A percentile compares a stretch with the other conserved stretches of the same genome.
Conservation (phyloP, 2,329 filamentous ascomycete genomes). For the Amauroascus verrucosus region DNA sequence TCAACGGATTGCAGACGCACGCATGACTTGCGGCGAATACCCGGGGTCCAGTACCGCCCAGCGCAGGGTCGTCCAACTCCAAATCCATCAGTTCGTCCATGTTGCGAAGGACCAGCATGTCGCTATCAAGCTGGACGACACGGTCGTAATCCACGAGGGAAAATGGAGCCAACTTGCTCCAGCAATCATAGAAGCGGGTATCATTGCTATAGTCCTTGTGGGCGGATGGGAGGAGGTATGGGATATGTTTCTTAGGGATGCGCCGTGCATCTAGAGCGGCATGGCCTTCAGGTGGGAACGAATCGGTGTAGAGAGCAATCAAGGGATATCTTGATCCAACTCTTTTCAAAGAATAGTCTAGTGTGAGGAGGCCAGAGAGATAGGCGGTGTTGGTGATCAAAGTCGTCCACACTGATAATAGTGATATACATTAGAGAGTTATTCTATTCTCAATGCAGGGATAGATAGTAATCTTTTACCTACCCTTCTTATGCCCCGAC, state of each 20-base stretch:
- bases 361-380: conserved; percentile 69
- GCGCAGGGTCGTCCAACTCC: conserved; percentile 51
- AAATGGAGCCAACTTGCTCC: conserved; percentile 77
- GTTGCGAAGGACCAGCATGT: conserved; percentile 73
- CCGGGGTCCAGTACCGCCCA: conserved; percentile 44
- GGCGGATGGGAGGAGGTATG: conserved; percentile 58
- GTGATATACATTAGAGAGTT: background rate
- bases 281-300: conserved; percentile 59
- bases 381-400: conserved; percentile 79
- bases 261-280: conserved; percentile 57
- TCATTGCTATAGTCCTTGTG: conserved; percentile 63
- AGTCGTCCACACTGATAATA: conserved; percentile 76
- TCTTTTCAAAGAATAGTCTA: conserved; percentile 64
- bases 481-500: conserved; percentile 8
- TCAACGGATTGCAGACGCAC: conserved; percentile 74
- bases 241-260: conserved; percentile 60
- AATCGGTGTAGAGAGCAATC: conserved; percentile 70
- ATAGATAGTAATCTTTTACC: background rate
- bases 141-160: conserved; percentile 64
- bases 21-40: conserved; percentile 79
- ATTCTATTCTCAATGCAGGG: no score
- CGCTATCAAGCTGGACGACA: conserved; percentile 74
- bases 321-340: conserved; percentile 62
- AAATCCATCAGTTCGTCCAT: conserved; percentile 93
- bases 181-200: conserved; percentile 79